phyloP scores from a whole-genome alignment of 148 eudicot species.

The Amaranthus palmeri region DNA sequence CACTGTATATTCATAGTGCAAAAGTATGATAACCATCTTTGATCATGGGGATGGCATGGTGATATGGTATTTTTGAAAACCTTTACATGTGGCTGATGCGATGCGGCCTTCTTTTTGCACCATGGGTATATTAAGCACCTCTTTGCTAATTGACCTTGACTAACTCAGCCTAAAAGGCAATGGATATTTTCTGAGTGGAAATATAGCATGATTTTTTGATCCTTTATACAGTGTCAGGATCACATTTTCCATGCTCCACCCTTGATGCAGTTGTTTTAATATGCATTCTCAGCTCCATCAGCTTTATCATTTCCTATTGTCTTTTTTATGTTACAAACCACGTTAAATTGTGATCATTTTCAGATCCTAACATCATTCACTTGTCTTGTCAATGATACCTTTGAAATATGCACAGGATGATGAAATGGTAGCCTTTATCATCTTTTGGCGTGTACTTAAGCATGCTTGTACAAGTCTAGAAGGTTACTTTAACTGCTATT shows the following conservation, averaged over 20 bases:
- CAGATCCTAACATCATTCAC: neutral
- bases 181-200: neutral
- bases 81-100: too few relatives aligned
- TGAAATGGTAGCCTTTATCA: neutral
- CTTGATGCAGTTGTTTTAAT: neutral
- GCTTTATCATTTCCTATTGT: neutral
- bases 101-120: too few relatives aligned
- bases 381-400: neutral
- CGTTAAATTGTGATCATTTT: neutral
- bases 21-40: too few relatives aligned
- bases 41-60: too few relatives aligned
- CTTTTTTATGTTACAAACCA: neutral
- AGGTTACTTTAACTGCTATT: constrained; percentile 12
- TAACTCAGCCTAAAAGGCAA: neutral
- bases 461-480: neutral
- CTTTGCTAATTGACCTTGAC: neutral
- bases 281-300: neutral
- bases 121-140: neutral
- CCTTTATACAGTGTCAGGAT: neutral
- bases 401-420: neutral
- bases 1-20: too few relatives aligned
- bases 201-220: neutral
- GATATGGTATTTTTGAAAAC: too few relatives aligned
- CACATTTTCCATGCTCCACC: neutral
- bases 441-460: neutral